Conservation (phyloP, 352 stramenopile species). For the Pythium phragmiticola region DNA sequence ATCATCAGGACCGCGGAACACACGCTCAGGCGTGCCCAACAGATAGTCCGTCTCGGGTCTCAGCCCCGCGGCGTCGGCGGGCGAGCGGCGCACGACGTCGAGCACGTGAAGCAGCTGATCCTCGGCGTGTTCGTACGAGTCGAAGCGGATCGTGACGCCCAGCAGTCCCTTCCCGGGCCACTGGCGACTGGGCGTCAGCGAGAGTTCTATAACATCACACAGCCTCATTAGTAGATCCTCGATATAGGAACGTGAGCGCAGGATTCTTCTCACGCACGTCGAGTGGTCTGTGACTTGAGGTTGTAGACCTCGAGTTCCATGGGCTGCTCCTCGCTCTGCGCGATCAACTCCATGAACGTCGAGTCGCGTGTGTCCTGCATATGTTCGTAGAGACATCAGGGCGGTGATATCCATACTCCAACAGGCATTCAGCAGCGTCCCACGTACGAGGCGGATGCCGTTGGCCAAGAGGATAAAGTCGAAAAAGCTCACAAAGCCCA, state of each 20-base stretch:
- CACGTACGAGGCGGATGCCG: conserved; percentile 71
- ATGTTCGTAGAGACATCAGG: neutral
- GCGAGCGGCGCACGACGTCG: conserved; percentile 88
- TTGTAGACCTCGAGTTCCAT: conserved; percentile 81
- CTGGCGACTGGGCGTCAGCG: conserved; percentile 89
- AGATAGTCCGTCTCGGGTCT: conserved; percentile 92
- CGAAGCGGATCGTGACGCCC: conserved; percentile 97
- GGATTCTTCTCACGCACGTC: conserved; percentile 29
- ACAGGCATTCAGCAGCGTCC: neutral
- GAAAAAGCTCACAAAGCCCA: conserved; percentile 96
- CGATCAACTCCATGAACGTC: conserved; percentile 92
- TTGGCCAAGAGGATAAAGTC: conserved; percentile 97
- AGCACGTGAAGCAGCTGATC: conserved; percentile 95
- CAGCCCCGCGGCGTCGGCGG: conserved; percentile 89
- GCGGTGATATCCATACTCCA: conserved; percentile 13
- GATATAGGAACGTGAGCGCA: too few species aligned
- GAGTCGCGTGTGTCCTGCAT: conserved; percentile 77
- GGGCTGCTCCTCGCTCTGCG: conserved; percentile 73
- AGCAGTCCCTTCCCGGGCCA: conserved; percentile 95
- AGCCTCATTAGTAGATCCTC: too few species aligned
- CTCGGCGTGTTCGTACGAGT: conserved; percentile 95
- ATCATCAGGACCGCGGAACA: conserved; percentile 85
- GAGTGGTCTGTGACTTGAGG: conserved; percentile 70
- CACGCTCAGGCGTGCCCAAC: conserved; percentile 89
- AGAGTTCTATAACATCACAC: conserved; percentile 38